Base-by-base conservation (phyloP, 2,329 filamentous ascomycete species). In the Thelonectria blattea region DNA sequence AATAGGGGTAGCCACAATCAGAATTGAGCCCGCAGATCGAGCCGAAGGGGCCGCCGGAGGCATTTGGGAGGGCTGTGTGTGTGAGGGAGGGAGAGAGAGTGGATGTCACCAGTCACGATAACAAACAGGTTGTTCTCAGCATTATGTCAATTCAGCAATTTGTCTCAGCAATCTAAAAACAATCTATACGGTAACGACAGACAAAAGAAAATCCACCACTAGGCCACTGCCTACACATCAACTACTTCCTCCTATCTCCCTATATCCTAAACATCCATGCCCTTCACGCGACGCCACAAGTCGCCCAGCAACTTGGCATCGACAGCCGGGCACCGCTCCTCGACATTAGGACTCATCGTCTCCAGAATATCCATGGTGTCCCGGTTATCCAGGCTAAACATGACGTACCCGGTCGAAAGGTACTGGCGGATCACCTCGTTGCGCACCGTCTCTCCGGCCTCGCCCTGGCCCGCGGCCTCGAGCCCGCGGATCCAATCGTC, bases 361-460 rank as follows among this genome's bases (percentile, higher is more conserved):
- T 68, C 65, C 56, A 69, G 48, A 34, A 64, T 41, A 12, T 62
- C 55, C 58, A 61, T 56, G 10, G 67, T 69, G 41, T 50, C 46
- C 45, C 20, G 49, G 56, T 62, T 67, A 27, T 69, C 63, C 39
- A 69, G 58, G 46, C 66, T 63, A 42, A 69, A 69, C 67, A 69
- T 69, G 61, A 68, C 67, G 47, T 62, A 61, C 5, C 67, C 67
- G 11, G 65, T 68, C 17, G 60, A 58, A 11, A 67, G 65, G 45
- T 65, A 67, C 52, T 69, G 63, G 52, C 56, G 63, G 22, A 69
- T 61, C 32, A 68, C 66, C n/a, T 62, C 62, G 53, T 58, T 61
- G 14, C 62, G 54, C 5, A 67, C 62, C n/a, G 62, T 58, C 24
- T 62, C 57, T 4, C 58, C 60, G 2, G 63, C 60, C 32, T 69